These are phyloP conservation scores for Hypericum androsaemum DNA, from an alignment of 345 rosid genomes.

Conservation along the genomic window DNA sequence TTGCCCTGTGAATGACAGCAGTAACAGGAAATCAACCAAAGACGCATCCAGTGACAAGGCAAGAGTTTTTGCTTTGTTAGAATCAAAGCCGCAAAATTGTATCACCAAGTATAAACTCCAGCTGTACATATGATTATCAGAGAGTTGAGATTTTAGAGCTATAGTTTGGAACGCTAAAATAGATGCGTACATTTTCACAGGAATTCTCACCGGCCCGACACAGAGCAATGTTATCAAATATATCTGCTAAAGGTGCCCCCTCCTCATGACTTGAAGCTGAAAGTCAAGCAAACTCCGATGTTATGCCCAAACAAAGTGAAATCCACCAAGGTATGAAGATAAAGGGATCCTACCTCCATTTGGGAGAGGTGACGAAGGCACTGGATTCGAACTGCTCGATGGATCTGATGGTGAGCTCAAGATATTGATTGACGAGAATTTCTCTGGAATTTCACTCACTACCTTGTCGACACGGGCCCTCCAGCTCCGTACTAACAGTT, in stretches of 20 bases:
- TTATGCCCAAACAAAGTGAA: slow-evolving; percentile 15
- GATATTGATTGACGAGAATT: slow-evolving; percentile 37
- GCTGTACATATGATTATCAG: too few species aligned
- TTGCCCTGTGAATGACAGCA: slow-evolving; percentile 17
- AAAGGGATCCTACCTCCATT: slow-evolving; percentile 26
- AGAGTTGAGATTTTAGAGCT: too few species aligned
- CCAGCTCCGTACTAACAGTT: slow-evolving; percentile 33
- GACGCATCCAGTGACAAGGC: neutral
- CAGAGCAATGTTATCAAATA: slow-evolving; percentile 21
- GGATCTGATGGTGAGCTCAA: slow-evolving; percentile 32
- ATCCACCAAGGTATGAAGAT: slow-evolving; percentile 26
- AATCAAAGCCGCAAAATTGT: neutral
- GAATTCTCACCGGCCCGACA: slow-evolving; percentile 16
- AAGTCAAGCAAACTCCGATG: slow-evolving; percentile 23
- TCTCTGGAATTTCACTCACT: slow-evolving; percentile 45
- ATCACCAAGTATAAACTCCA: neutral
- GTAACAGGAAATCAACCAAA: neutral
- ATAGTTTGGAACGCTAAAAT: neutral
- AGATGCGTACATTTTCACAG: slow-evolving; percentile 34
- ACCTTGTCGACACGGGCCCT: slow-evolving; percentile 55
- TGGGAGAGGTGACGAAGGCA: slow-evolving; percentile 25
- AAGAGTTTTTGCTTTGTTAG: neutral
- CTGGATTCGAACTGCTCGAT: slow-evolving; percentile 27
- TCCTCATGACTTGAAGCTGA: slow-evolving; percentile 29
- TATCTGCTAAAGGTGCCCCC: slow-evolving; percentile 28